These are phyloP conservation scores for Termitomyces sp. DNA, from an alignment of 768 basidiomycete genomes.

Conservation along the genomic window DNA sequence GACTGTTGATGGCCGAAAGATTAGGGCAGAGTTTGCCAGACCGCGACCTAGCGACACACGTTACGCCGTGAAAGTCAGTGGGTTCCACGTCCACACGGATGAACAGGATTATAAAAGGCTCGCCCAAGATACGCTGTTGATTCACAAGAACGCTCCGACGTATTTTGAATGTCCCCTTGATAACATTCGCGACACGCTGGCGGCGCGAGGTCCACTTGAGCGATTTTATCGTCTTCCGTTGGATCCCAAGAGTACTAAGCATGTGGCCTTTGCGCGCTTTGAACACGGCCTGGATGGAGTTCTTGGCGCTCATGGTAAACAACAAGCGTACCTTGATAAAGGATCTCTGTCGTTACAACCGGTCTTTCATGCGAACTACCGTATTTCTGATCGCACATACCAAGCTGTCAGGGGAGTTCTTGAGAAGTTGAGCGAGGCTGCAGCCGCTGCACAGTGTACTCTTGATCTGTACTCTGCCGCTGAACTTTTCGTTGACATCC, in stretches of 20 bases:
- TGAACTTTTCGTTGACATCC: constrained; percentile 29
- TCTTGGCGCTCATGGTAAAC: constrained; percentile 19
- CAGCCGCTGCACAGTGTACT: constrained; percentile 22
- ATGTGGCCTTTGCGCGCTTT: constrained; percentile 40
- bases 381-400: constrained; percentile 27
- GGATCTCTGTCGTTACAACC: constrained; percentile 31
- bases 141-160: constrained; percentile 27
- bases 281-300: constrained; percentile 24
- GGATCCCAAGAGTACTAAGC: constrained; percentile 24
- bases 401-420: constrained; percentile 31
- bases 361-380: constrained; percentile 36
- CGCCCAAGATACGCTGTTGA: constrained; percentile 21
- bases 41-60: constrained; percentile 29
- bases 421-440: constrained; percentile 22
- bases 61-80: constrained; percentile 40
- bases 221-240: constrained; percentile 33
- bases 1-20: constrained; percentile 31
- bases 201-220: constrained; percentile 30
- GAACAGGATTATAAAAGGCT: constrained; percentile 28
- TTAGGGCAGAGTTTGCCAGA: constrained; percentile 34
- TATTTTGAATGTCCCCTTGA: constrained; percentile 28
- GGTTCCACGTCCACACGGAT: constrained; percentile 31
- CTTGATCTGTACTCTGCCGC: constrained; percentile 24
- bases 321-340: constrained; percentile 33
- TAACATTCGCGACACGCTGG: constrained; percentile 29